Base-by-base conservation (phyloP, 257 asterid species). In the Asclepias syriaca region DNA sequence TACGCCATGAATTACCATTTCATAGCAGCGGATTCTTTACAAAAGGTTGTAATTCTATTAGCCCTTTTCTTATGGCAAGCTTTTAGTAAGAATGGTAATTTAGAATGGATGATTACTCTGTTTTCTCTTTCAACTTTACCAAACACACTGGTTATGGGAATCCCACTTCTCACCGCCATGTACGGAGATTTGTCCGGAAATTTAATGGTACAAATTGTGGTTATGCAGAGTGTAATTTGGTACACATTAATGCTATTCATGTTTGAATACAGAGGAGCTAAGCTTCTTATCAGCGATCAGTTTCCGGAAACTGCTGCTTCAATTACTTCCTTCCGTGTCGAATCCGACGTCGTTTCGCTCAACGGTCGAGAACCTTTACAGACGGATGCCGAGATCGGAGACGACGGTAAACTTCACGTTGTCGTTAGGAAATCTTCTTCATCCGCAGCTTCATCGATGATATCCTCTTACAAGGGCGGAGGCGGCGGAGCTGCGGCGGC, bases 91-190 rank as follows among this genome's bases (percentile, higher is more conserved):
- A 88, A 81, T 27, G 96, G 96, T 5, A 81, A 82, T 78, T 55
- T 85, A 5, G 98, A 93, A 32, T 93, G 98, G 97, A 64, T 85
- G 81, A 91, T 93, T 43, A 93, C 98, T 0, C 81, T 93, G 10
- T 93, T 93, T 68, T 93, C 98, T 0, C 84, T 93, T 2, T 91
- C 98, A 0, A 88, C 98, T 0, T 82, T 91, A 5, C 98, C 98
- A n/a, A 93, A 93, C 74, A 93, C 98, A 0, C 83, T 93, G 0
- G 97, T 93, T 10, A 93, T 93, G 97, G 97, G 98, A 0, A 93
- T 93, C 77, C 98, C 98, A 1, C 65, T 93, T 8, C 84, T 93
- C 22, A 58, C 74, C n/a, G 98, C 96, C 71, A 93, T 93, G 98
- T 89, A 93, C 60, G 98, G 98, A 0, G 96, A 91, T 75, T 88